Conservation (phyloP, 2,329 filamentous ascomycete species). For the Trichoderma sp. region DNA sequence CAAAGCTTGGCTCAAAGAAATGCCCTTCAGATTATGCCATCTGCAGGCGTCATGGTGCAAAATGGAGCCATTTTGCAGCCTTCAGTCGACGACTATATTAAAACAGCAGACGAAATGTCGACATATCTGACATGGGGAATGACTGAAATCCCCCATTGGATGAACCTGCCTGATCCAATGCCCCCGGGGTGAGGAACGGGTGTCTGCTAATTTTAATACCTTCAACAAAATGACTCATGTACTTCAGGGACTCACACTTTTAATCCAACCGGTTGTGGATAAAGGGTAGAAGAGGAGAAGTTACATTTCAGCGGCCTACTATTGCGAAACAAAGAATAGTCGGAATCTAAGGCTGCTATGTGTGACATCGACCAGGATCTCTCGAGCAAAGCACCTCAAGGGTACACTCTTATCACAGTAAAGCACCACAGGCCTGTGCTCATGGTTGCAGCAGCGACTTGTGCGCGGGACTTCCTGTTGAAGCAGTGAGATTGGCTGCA, state of each 20-base stretch:
- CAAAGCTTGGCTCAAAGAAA: slow-evolving; percentile 17
- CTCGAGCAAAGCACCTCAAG: background rate
- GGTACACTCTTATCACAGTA: background rate
- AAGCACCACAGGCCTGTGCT: background rate
- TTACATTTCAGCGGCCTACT: background rate
- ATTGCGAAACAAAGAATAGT: background rate
- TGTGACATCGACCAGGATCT: background rate
- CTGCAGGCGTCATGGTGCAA: slow-evolving; percentile 21
- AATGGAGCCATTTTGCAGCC: slow-evolving; percentile 22
- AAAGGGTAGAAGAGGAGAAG: background rate
- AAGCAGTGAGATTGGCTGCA: background rate
- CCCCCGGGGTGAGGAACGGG: background rate
- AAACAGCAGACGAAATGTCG: slow-evolving; percentile 29
- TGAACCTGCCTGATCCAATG: slow-evolving; percentile 16
- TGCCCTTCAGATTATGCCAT: slow-evolving; percentile 19
- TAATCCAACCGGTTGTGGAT: background rate
- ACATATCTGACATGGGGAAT: slow-evolving; percentile 27
- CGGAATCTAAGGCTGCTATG: background rate
- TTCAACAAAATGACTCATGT: no score
- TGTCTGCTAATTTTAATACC: background rate
- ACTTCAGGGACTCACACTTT: background rate
- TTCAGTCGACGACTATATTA: slow-evolving; percentile 28
- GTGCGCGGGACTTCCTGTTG: background rate
- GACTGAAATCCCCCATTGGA: slow-evolving; percentile 23
- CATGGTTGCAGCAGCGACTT: background rate